Base-by-base conservation (phyloP, 192 early-diverging fungal species). In the Coemansia nantahalensis region DNA sequence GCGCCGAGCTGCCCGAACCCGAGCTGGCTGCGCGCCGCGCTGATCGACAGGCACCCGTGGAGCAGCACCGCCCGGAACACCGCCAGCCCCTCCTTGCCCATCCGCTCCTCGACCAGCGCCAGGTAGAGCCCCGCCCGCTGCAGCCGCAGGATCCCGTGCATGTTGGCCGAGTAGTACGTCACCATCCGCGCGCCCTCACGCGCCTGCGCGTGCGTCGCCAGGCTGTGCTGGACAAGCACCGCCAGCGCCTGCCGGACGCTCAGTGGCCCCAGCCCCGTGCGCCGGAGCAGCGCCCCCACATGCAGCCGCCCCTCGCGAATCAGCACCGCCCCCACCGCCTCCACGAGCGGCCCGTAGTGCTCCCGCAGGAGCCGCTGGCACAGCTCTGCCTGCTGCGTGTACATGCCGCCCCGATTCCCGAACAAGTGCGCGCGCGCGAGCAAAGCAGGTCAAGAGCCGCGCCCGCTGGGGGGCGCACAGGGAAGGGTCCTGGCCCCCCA, bases 171-270 rank as follows among this genome's bases (percentile, higher is more conserved):
- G 58, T 94, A 97, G 69, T 85, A 90, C 8, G 83, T 83, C 4
- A 77, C 65, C 24, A 79, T 78, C n/a, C 83, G 75, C 24, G 49
- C 31, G 2, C 81, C 78, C 45, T 90, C 89, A 22, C 70, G 46
- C 4, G 65, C 38, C 54, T 86, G 84, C 7, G 88, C 84, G 56
- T 86, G 90, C 8, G 83, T 83, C 11, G 71, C 85, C 4, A 92
- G 44, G 56, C 83, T 80, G 68, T 97, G 94, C 65, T 97, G 94
- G 37, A 97, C 89, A 45, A 97, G 73, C 4, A 93, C 80, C 13
- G 87, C 81, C 16, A 97, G 75, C 22, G 77, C 73, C 62, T 93
- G 89, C 18, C 86, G 82, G 9, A 89, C 82, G 21, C 83, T 77
- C 30, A 57, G 55, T 8, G 65, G 44, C 2, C 70, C 51, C 7